A percentile compares a stretch with the other conserved stretches of the same genome.
Conservation (phyloP, 305 asterid genomes). For the Andrographis paniculata region DNA sequence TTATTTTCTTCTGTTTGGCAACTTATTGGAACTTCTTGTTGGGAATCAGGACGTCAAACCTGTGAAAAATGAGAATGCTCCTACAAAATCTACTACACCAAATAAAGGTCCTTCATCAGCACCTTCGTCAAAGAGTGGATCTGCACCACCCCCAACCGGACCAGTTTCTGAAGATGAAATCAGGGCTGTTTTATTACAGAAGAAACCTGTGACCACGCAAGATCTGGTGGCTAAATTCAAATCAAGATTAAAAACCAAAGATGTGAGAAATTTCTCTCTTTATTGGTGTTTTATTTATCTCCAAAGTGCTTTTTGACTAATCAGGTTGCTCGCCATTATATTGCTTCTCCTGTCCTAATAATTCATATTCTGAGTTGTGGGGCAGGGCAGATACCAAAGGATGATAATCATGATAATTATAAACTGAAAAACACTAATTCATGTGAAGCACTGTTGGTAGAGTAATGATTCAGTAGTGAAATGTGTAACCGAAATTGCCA, state of each 20-base stretch:
- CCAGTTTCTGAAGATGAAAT: conserved; percentile 93
- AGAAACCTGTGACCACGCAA: conserved; percentile 73
- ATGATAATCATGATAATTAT: too few species aligned
- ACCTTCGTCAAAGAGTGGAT: conserved; percentile 40
- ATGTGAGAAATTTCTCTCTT: conserved; percentile 32
- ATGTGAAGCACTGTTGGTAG: too few species aligned
- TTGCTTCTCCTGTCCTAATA: too few species aligned
- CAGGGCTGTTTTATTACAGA: conserved; percentile 63
- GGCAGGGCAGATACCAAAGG: too few species aligned
- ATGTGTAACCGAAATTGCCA: too few species aligned
- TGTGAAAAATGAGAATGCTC: conserved; percentile 45
- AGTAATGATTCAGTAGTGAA: too few species aligned
- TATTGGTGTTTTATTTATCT: background rate
- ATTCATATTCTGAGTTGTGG: too few species aligned
- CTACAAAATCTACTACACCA: conserved; percentile 36
- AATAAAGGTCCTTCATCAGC: conserved; percentile 42
- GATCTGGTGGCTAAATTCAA: conserved; percentile 88
- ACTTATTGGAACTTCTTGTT: conserved; percentile 9
- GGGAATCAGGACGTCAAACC: conserved; percentile 55
- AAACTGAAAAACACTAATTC: too few species aligned
- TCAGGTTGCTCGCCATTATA: too few species aligned
- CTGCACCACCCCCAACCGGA: conserved; percentile 42
- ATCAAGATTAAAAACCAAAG: conserved; percentile 74
- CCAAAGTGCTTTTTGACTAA: too few species aligned
- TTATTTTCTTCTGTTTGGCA: background rate